Base-by-base conservation (phyloP, 2,329 filamentous ascomycete species). In the Geosmithia morbida region DNA sequence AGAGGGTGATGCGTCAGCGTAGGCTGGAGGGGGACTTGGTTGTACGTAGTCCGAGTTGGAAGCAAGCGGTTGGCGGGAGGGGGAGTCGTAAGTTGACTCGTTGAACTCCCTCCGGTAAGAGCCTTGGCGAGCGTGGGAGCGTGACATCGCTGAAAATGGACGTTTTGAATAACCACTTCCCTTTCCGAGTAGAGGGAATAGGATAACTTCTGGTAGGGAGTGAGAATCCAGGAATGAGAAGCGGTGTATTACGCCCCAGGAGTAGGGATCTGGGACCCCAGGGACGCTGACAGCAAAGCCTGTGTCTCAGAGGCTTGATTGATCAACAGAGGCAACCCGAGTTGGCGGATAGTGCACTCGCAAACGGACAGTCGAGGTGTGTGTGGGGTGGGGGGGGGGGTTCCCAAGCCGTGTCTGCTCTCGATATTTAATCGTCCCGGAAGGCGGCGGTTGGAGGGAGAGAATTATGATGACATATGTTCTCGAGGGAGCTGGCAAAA, bases 61-160 rank as follows among this genome's bases (percentile, higher is more conserved):
- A 45, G 26, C 45, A 17, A 41, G 48, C 30, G 51, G 45, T 39
- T 54, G 56, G 43, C 55, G 52, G 43, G 47, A 42, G 30, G 39
- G 40, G 37, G 46, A 39, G 16, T 50, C 46, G 47, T 49, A 42
- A 43, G 49, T 49, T 45, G 53, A 54, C 41, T 61, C 62, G 44
- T 65, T 57, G 48, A 61, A 61, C 40, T 64, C 59, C 53, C 61
- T 60, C 56, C 66, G 63, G 50, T 59, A 60, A 30, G 57, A 57
- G 50, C 63, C 59, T 45, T 56, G 52, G 18, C 50, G 51, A 19
- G 49, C 45, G 56, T 62, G 59, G 49, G 58, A 56, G 18, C 17
- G 41, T 16, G 33, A 37, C 33, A 37, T 37, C 6, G 13, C 30
- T 41, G 30, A 29, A 11, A 7, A 20, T 14, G 45, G 3, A 20